phyloP scores from a whole-genome alignment of 371 early-diverging fungal species.

The Zopfochytrium polystomum region DNA sequence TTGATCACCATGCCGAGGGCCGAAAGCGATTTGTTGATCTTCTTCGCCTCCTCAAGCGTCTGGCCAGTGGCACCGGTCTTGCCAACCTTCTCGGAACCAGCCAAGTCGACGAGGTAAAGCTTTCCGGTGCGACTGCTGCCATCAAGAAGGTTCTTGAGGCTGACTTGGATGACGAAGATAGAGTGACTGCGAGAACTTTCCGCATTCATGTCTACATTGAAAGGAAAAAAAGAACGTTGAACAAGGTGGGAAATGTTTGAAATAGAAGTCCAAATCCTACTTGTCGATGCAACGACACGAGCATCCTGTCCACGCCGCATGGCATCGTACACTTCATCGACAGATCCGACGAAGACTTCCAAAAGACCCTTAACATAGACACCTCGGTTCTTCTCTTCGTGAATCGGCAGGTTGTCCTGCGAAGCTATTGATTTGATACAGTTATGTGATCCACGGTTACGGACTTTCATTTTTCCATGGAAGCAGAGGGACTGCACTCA shows the following conservation, averaged over 20 bases:
- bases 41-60: slow-evolving; percentile 98
- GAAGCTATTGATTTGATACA: slow-evolving; percentile 53
- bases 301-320: slow-evolving; percentile 86
- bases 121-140: slow-evolving; percentile 87
- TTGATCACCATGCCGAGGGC: slow-evolving; percentile 99
- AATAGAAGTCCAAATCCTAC: slow-evolving; percentile 39
- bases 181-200: slow-evolving; percentile 96
- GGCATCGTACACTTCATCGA: slow-evolving; percentile 92
- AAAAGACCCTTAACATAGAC: slow-evolving; percentile 94
- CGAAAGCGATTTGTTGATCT: slow-evolving; percentile 98
- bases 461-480: slow-evolving; percentile 18
- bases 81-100: slow-evolving; percentile 96
- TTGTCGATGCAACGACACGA: slow-evolving; percentile 90
- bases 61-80: slow-evolving; percentile 98
- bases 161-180: slow-evolving; percentile 93
- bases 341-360: slow-evolving; percentile 88
- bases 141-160: slow-evolving; percentile 85
- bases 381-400: slow-evolving; percentile 91
- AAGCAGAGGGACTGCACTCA: slow-evolving; percentile 28
- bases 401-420: slow-evolving; percentile 87
- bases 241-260: background rate
- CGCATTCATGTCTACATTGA: slow-evolving; percentile 87
- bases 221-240: background rate
- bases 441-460: background rate
- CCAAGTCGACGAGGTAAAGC: slow-evolving; percentile 97